Evolutionary conservation across 305 asterid species (phyloP).

Genomic region (Caryopteris hybrid): DNA sequence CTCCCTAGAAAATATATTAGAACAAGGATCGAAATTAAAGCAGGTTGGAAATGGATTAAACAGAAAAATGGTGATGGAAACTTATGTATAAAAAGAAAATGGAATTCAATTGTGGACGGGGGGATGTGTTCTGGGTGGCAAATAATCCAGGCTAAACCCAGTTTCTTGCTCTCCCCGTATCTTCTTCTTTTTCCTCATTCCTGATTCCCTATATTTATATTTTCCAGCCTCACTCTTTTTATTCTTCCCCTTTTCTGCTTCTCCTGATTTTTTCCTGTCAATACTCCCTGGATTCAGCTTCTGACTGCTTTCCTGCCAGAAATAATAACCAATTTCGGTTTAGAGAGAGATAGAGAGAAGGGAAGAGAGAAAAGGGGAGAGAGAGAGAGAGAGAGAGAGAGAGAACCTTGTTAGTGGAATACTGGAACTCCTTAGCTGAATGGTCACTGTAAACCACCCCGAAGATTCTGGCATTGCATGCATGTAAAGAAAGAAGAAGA

Average conservation of each 20-base stretch:
- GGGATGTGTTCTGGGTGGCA: slow-evolving; percentile 53
- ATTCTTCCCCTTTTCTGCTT: too few relatives aligned
- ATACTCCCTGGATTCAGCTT: slow-evolving; percentile 13
- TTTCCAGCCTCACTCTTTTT: too few relatives aligned
- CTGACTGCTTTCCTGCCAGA: slow-evolving; percentile 19
- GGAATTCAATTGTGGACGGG: slow-evolving; percentile 29
- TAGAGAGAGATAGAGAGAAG: background rate
- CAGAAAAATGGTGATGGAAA: too few relatives aligned
- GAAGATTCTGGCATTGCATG: slow-evolving; percentile 33
- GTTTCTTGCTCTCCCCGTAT: slow-evolving; percentile 28
- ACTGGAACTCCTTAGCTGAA: background rate
- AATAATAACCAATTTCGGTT: background rate
- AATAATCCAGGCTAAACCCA: slow-evolving; percentile 40
- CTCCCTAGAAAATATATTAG: too few relatives aligned
- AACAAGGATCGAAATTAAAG: too few relatives aligned
- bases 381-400: background rate
- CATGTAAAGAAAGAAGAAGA: slow-evolving; percentile 23
- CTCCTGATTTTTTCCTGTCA: slow-evolving; percentile 16
- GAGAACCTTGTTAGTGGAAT: slow-evolving; percentile 24
- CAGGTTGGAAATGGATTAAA: too few relatives aligned
- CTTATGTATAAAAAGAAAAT: background rate
- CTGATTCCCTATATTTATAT: too few relatives aligned
- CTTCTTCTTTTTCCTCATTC: background rate
- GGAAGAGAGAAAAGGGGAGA: too few relatives aligned
- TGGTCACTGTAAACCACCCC: slow-evolving; percentile 7